Conservation (phyloP, 768 basidiomycete genomes). For the Psilocybe tampanensis region DNA sequence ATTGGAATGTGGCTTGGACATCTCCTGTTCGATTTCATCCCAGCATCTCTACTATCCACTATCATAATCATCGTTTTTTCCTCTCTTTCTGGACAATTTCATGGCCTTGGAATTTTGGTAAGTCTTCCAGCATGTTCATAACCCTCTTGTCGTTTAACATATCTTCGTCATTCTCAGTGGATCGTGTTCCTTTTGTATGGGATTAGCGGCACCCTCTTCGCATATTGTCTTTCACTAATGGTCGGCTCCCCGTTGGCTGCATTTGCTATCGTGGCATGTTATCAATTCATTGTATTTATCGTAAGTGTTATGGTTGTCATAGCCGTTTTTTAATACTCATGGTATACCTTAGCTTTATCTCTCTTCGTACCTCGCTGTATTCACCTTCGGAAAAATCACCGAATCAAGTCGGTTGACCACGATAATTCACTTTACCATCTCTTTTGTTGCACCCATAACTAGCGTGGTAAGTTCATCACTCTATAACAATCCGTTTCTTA, state of each 20-base stretch:
- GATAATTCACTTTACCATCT: slow-evolving; percentile 19
- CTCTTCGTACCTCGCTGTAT: slow-evolving; percentile 30
- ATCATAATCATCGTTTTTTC: slow-evolving; percentile 67
- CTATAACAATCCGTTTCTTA: neutral
- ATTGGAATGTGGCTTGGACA: slow-evolving; percentile 80
- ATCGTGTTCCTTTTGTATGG: slow-evolving; percentile 71
- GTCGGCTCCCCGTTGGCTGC: slow-evolving; percentile 69
- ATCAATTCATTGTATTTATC: slow-evolving; percentile 70
- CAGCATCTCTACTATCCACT: slow-evolving; percentile 60
- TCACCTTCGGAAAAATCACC: slow-evolving; percentile 48
- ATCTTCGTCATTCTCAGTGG: slow-evolving; percentile 50
- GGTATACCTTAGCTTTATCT: slow-evolving; percentile 38
- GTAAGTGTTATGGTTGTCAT: slow-evolving; percentile 56
- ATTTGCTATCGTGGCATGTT: slow-evolving; percentile 71
- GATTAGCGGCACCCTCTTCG: slow-evolving; percentile 65
- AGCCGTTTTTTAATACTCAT: slow-evolving; percentile 72
- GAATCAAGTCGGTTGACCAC: slow-evolving; percentile 11
- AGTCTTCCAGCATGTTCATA: neutral
- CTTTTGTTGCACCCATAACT: slow-evolving; percentile 19
- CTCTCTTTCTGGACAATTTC: slow-evolving; percentile 59
- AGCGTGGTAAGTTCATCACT: slow-evolving; percentile 48
- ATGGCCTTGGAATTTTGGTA: slow-evolving; percentile 50
- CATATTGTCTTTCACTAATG: slow-evolving; percentile 65
- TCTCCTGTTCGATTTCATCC: slow-evolving; percentile 70
- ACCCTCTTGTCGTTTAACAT: neutral